Evolutionary conservation across 228 moss, liverwort and hornwort species (phyloP).

Genomic region (Sphagnum fallax): DNA sequence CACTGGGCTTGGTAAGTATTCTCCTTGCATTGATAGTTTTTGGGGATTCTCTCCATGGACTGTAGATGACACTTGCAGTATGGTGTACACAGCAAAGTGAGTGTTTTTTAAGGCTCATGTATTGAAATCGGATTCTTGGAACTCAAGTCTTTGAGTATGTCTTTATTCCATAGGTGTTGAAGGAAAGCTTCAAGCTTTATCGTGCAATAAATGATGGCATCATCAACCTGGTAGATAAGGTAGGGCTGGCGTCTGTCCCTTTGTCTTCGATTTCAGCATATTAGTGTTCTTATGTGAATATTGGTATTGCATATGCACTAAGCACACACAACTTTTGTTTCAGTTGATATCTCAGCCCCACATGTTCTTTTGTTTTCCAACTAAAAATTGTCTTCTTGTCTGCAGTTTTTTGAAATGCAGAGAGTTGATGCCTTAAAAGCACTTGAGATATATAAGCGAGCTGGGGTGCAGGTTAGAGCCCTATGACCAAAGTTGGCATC

Average conservation of each 20-base stretch:
- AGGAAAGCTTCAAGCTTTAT: conserved; percentile 98
- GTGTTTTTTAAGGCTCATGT: no score
- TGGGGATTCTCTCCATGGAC: no score
- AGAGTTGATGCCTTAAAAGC: conserved; percentile 75
- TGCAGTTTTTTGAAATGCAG: conserved; percentile 93
- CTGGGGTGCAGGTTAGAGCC: conserved; percentile 63
- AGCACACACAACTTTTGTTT: no score
- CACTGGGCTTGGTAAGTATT: conserved; percentile 78
- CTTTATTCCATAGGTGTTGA: conserved; percentile 60
- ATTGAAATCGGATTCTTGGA: no score
- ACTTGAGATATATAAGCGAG: conserved; percentile 76
- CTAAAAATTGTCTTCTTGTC: neutral
- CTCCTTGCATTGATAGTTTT: neutral
- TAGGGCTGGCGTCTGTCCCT: conserved; percentile 8
- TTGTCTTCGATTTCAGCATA: no score
- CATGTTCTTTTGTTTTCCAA: no score
- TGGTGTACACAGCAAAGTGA: no score
- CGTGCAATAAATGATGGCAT: conserved; percentile 99
- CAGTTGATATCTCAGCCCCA: no score
- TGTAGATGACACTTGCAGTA: no score
- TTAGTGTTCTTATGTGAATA: no score
- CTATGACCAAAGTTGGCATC: neutral
- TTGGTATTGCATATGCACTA: no score
- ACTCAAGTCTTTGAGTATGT: no score
- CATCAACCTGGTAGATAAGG: conserved; percentile 98